Percentiles rank a stretch among this genome's conserved stretches.
phyloP scores from a whole-genome alignment of 768 basidiomycete genomes.

The Mycena belliarum region DNA sequence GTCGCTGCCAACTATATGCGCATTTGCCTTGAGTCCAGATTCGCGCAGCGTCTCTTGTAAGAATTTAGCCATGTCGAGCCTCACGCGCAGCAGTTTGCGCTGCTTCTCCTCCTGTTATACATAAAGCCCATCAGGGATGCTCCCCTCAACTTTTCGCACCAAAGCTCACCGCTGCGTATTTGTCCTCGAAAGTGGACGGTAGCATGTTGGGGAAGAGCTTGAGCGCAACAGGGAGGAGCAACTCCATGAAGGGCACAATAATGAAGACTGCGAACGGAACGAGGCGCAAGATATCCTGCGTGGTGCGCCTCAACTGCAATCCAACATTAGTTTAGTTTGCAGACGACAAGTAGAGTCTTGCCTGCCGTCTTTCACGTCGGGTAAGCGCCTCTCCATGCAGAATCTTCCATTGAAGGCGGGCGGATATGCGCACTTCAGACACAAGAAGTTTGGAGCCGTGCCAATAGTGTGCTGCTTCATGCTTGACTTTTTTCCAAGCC shows the following conservation, averaged over 20 bases:
- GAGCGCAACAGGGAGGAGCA: conserved; percentile 92
- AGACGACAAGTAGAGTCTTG: conserved; percentile 29
- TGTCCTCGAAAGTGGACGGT: conserved; percentile 97
- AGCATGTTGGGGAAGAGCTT: conserved; percentile 99
- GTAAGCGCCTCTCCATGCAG: conserved; percentile 90
- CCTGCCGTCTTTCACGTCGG: conserved; percentile 91
- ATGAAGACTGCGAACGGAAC: conserved; percentile 95
- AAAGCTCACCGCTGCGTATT: conserved; percentile 76
- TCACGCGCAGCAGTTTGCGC: conserved; percentile 89
- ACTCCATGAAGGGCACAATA: conserved; percentile 97
- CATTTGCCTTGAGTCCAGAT: conserved; percentile 88
- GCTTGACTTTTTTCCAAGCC: conserved; percentile 91
- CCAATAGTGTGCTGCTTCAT: conserved; percentile 97
- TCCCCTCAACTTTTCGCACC: neutral
- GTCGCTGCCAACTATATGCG: conserved; percentile 90
- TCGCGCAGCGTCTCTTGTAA: conserved; percentile 96
- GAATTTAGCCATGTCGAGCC: conserved; percentile 99
- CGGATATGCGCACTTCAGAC: conserved; percentile 90
- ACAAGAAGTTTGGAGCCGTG: conserved; percentile 92
- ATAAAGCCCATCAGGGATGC: neutral
- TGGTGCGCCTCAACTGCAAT: conserved; percentile 84
- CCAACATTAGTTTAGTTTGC: neutral
- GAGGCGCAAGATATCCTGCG: conserved; percentile 87
- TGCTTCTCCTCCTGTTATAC: conserved; percentile 91
- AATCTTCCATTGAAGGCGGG: conserved; percentile 87